These are phyloP conservation scores for Rubus idaeus DNA, from an alignment of 306 rosid genomes.

Conservation along the genomic window DNA sequence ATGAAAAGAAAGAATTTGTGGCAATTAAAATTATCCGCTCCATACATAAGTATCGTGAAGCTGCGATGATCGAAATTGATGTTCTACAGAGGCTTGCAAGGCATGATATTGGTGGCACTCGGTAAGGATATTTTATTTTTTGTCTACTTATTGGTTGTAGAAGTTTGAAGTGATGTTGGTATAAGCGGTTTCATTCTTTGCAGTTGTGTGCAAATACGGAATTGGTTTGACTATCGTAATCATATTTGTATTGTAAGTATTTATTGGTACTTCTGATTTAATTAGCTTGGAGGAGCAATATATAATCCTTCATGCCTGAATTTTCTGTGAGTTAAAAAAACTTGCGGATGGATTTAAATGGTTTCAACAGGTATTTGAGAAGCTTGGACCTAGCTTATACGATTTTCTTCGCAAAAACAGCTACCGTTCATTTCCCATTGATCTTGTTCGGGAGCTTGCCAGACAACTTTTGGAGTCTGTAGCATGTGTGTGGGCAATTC, in stretches of 20 bases:
- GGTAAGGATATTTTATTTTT: slow-evolving; percentile 48
- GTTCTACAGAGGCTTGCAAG: slow-evolving; percentile 64
- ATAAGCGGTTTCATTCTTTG: slow-evolving; percentile 75
- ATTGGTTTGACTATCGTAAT: slow-evolving; percentile 95
- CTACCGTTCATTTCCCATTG: slow-evolving; percentile 86
- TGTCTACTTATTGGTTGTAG: slow-evolving; percentile 28
- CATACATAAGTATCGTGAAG: slow-evolving; percentile 65
- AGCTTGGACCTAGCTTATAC: slow-evolving; percentile 92
- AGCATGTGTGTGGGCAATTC: slow-evolving; percentile 91
- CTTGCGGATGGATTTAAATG: slow-evolving; percentile 88
- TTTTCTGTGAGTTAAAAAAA: slow-evolving; percentile 67
- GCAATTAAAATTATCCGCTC: slow-evolving; percentile 75
- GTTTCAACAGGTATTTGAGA: slow-evolving; percentile 89
- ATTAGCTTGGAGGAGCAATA: slow-evolving; percentile 53
- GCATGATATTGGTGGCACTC: slow-evolving; percentile 61
- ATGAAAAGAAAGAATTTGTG: slow-evolving; percentile 67
- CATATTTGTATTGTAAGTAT: slow-evolving; percentile 91
- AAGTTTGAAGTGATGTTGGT: slow-evolving; percentile 51
- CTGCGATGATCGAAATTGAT: slow-evolving; percentile 82
- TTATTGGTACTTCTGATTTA: slow-evolving; percentile 57
- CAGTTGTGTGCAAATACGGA: slow-evolving; percentile 96
- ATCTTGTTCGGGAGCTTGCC: slow-evolving; percentile 92
- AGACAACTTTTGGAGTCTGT: slow-evolving; percentile 95
- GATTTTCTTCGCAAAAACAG: slow-evolving; percentile 94
- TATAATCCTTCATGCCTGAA: slow-evolving; percentile 58